phyloP scores from a whole-genome alignment of 148 eudicot species.

The Rhododendron simsii region DNA sequence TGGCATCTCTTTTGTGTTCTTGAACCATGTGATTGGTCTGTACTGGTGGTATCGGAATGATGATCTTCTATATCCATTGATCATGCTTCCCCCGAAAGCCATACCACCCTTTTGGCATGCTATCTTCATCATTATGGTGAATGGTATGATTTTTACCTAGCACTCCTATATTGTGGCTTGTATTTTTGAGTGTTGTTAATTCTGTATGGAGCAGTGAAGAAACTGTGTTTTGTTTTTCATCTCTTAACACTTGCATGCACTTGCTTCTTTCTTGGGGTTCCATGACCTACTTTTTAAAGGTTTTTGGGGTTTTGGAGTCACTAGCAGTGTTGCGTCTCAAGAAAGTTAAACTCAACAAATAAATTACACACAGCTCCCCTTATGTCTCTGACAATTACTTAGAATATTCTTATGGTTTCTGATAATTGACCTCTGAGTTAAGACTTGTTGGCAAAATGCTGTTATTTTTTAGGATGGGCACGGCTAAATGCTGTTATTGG shows the following conservation, averaged over 20 bases:
- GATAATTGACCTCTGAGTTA: not conserved
- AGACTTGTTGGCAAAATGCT: not conserved
- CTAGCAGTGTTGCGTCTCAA: not conserved
- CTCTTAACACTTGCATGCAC: not conserved
- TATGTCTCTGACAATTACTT: not conserved
- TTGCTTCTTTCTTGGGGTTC: not conserved
- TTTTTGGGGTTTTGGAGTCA: not conserved
- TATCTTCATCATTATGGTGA: slow-evolving; percentile 57
- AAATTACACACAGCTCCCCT: not conserved
- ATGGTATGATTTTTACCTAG: slow-evolving; percentile 30
- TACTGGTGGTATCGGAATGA: slow-evolving; percentile 92
- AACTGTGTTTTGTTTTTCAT: not conserved
- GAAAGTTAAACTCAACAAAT: not conserved
- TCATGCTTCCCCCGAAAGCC: slow-evolving; percentile 90
- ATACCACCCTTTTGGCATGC: slow-evolving; percentile 99
- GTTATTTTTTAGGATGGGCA: not conserved
- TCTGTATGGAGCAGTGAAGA: not conserved
- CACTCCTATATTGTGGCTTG: not conserved
- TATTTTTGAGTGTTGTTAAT: not conserved
- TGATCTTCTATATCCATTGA: slow-evolving; percentile 65
- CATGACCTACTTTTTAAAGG: not conserved
- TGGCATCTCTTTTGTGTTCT: slow-evolving; percentile 51
- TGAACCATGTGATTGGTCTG: slow-evolving; percentile 72
- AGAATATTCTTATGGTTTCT: not conserved
- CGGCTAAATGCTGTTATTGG: not conserved